A percentile compares a stretch with the other conserved stretches of the same genome.
Conservation (phyloP, 2,329 filamentous ascomycete species). For the Amylocarpus encephaloides region DNA sequence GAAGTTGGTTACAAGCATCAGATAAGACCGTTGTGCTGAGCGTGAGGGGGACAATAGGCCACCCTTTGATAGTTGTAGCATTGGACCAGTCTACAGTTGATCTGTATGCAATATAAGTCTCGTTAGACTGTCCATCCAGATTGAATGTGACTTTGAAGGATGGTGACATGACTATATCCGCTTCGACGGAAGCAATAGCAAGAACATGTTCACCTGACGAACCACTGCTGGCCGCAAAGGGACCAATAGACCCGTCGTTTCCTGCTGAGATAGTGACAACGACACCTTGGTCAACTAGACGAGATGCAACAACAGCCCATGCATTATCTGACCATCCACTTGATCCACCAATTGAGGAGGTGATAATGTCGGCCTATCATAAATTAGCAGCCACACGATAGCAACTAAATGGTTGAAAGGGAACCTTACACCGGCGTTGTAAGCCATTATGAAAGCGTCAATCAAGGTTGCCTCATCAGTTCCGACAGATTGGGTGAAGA, state of each 20-base stretch:
- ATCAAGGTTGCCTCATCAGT: conserved; percentile 1
- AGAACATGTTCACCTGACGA: conserved; percentile 1
- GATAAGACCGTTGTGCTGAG: not conserved
- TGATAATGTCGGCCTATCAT: conserved; percentile 1
- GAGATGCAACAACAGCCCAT: not conserved
- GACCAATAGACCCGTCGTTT: not conserved
- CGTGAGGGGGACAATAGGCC: not conserved
- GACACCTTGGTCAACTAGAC: conserved; percentile 1
- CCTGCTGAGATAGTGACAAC: conserved; percentile 1
- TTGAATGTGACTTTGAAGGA: conserved; percentile 2
- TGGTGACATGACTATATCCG: not conserved
- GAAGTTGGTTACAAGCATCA: not conserved
- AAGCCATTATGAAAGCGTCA: conserved; percentile 1
- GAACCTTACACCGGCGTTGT: not conserved
- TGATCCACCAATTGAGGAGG: not conserved
- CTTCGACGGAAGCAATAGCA: not conserved
- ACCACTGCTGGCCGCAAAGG: conserved; percentile 1
- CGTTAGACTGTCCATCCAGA: not conserved
- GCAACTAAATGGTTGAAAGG: not conserved
- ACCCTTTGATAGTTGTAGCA: not conserved
- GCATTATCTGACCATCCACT: not conserved
- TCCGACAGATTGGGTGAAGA: not conserved
- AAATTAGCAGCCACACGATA: not conserved
- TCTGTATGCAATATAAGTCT: not conserved
- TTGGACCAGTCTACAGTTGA: not conserved